A percentile compares a stretch with the other conserved stretches of the same genome.
Evolutionary conservation across 805 yeast genomes (phyloP).

Genomic region (Saccharomycopsis guyanensis): DNA sequence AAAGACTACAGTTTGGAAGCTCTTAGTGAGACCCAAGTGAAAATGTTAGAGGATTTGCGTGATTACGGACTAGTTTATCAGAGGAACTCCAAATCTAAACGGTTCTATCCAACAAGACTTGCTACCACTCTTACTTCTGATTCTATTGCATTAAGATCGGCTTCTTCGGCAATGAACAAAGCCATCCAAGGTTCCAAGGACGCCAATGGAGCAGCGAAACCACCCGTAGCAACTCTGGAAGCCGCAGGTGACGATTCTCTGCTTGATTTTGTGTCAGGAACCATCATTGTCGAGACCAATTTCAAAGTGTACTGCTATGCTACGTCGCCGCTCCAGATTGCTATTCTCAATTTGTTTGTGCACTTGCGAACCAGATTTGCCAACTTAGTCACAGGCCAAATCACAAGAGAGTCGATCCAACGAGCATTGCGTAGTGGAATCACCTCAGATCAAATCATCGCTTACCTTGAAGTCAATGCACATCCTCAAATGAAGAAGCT

Average conservation of each 20-base stretch:
- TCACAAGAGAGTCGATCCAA: conserved; percentile 87
- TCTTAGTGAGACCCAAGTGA: conserved; percentile 70
- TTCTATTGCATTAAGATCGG: conserved; percentile 58
- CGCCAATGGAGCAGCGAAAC: conserved; percentile 18
- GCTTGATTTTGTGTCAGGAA: conserved; percentile 39
- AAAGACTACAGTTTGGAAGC: conserved; percentile 69
- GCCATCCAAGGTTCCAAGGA: conserved; percentile 36
- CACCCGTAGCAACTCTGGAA: no score
- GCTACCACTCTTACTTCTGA: conserved; percentile 90
- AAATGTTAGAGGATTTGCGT: conserved; percentile 80
- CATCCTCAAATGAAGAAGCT: conserved; percentile 81
- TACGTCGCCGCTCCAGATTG: conserved; percentile 89
- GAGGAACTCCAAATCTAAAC: conserved; percentile 45
- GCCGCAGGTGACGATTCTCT: conserved; percentile 22
- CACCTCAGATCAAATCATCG: conserved; percentile 88
- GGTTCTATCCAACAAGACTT: conserved; percentile 84
- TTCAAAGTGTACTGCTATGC: conserved; percentile 91
- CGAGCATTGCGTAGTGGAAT: conserved; percentile 81
- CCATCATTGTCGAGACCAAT: conserved; percentile 86
- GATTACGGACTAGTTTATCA: conserved; percentile 88
- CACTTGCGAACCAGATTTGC: conserved; percentile 78
- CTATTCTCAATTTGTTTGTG: conserved; percentile 81
- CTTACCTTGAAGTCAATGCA: conserved; percentile 84
- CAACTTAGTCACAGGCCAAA: conserved; percentile 88
- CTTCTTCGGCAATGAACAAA: conserved; percentile 68